Evolutionary conservation across 768 basidiomycete species (phyloP), one percentile per base, ranked within the genome.

Genomic region (Omphalotus guepiniiformis): DNA sequence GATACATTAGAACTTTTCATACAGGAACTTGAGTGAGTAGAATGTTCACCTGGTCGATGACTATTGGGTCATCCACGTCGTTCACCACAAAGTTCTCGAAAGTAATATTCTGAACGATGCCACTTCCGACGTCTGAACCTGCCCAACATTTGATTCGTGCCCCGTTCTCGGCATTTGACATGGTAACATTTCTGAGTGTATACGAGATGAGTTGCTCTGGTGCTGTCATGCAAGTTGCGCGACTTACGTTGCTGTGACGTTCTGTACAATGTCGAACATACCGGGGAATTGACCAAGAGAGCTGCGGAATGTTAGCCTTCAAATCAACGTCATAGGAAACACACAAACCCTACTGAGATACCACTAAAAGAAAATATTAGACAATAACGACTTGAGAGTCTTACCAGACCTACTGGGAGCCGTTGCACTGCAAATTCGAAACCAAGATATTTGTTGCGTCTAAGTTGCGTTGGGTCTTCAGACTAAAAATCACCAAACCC

Each of bases 61-160:
- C 62, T 25, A 85, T 64, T 6, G 83, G 82, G 52, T 78, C 71
- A 49, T 81, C 79, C 34, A 80, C 78, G 30, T 78, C 73, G 42
- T 63, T 69, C 50, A 77, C 76, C 16, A 69, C 49, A 59, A 80
- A 80, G 51, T 70, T 65, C n/a, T 60, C 53, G 59, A 78, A 82
- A 1, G 76, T 78, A 57, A 81, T 63, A 52, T 81, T 80, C 58
- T 74, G 71, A 36, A 80, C 79, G 36, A 78, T 73, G 6, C 79
- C 80, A 29, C 74, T 70, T 3, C 82, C 80, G 23, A 81, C 78
- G 43, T 74, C 72, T 13, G 71, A 67, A 4, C 82, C 83, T 4
- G 80, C 82, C 68, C 75, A 85, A 1, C 80, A 77, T 59, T 85
- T 85, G 62, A 84, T 84, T 27, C 83, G 70, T 1, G 81, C 82